Percentiles rank a stretch among this genome's conserved stretches.
These are phyloP conservation scores for Crinitomyces ghanaensis DNA, from an alignment of 805 yeast species.

Conservation along the genomic window DNA sequence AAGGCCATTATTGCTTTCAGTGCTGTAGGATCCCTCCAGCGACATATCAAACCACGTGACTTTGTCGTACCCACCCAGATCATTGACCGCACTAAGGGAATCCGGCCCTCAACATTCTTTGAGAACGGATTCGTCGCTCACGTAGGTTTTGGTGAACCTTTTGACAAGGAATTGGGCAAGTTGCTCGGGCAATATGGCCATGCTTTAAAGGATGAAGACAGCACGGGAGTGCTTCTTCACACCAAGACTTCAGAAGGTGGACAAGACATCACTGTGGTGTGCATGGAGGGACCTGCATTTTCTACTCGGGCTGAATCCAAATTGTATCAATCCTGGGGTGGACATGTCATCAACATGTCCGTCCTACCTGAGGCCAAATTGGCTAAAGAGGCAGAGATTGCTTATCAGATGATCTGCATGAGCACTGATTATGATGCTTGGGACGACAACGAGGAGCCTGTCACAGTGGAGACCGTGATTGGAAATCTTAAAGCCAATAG, in stretches of 20 bases:
- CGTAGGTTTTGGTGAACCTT: constrained; percentile 96
- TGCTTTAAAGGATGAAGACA: constrained; percentile 40
- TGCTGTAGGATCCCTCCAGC: constrained; percentile 92
- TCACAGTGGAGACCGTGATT: constrained; percentile 94
- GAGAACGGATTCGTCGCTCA: constrained; percentile 94
- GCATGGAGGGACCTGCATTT: constrained; percentile 99
- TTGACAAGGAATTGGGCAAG: constrained; percentile 61
- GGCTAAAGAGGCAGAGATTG: constrained; percentile 93
- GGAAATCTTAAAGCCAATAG: constrained; percentile 81
- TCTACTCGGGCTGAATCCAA: constrained; percentile 93
- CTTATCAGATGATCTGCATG: constrained; percentile 98
- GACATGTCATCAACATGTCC: constrained; percentile 92
- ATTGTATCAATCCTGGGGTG: constrained; percentile 80
- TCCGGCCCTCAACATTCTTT: constrained; percentile 79
- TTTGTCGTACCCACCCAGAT: constrained; percentile 94
- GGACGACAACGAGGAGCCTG: constrained; percentile 92
- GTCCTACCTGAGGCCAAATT: constrained; percentile 94
- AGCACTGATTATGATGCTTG: constrained; percentile 98
- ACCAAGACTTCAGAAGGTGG: constrained; percentile 48
- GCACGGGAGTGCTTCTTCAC: constrained; percentile 44
- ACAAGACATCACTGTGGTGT: constrained; percentile 71
- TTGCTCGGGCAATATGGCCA: constrained; percentile 51
- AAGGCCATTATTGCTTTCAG: constrained; percentile 82
- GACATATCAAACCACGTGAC: constrained; percentile 84
- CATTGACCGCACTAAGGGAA: constrained; percentile 94